Conservation (phyloP, 768 basidiomycete genomes). For the Ephemerocybe angulata region DNA sequence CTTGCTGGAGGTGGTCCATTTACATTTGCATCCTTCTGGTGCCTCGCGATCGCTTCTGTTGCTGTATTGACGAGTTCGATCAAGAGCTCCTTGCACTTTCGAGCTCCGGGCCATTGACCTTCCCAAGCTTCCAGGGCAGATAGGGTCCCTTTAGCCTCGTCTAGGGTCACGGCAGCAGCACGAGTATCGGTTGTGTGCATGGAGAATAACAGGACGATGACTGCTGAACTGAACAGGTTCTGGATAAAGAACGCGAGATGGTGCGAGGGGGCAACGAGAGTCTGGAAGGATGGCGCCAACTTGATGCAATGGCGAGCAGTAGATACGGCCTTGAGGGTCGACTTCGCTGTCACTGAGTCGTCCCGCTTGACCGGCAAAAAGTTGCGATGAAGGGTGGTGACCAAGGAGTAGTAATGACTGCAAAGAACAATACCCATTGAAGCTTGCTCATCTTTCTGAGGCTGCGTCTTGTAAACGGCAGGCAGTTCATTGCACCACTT, state of each 20-base stretch:
- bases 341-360: slow-evolving; percentile 63
- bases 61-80: slow-evolving; percentile 67
- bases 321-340: slow-evolving; percentile 75
- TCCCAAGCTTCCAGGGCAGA: slow-evolving; percentile 76
- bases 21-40: slow-evolving; percentile 18
- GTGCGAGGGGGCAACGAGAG: slow-evolving; percentile 80
- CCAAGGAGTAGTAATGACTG: slow-evolving; percentile 85
- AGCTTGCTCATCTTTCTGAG: slow-evolving; percentile 72
- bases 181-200: slow-evolving; percentile 75
- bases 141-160: slow-evolving; percentile 74
- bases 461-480: slow-evolving; percentile 67
- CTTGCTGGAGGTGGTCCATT: slow-evolving; percentile 16
- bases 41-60: slow-evolving; percentile 57
- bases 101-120: slow-evolving; percentile 83
- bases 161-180: slow-evolving; percentile 70
- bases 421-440: slow-evolving; percentile 83
- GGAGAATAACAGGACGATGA: slow-evolving; percentile 79
- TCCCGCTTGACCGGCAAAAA: slow-evolving; percentile 78
- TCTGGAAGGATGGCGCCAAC: slow-evolving; percentile 80
- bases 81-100: slow-evolving; percentile 81
- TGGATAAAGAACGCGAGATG: slow-evolving; percentile 89
- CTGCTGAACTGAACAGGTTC: slow-evolving; percentile 83
- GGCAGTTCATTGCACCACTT: slow-evolving; percentile 85
- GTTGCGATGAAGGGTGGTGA: slow-evolving; percentile 86
- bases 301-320: slow-evolving; percentile 84